Evolutionary conservation across 2,329 filamentous ascomycete genomes (phyloP).

Genomic region (Colletotrichum cordylinicola): DNA sequence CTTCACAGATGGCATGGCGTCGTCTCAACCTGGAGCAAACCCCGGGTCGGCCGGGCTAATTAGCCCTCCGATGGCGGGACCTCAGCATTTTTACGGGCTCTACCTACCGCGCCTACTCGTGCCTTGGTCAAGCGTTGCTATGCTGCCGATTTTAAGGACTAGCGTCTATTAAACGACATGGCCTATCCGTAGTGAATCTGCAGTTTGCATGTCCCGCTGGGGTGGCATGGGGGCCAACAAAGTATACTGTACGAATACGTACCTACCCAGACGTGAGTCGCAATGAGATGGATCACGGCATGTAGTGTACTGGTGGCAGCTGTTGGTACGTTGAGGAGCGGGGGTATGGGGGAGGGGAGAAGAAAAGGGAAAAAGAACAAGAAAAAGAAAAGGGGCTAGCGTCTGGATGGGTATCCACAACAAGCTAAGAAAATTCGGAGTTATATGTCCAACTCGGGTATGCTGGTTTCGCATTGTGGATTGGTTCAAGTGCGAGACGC

Average conservation of each 20-base stretch:
- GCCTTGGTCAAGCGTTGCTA: background rate
- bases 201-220: background rate
- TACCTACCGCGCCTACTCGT: background rate
- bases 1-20: slow-evolving; percentile 13
- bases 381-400: background rate
- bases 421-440: too few species aligned
- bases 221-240: background rate
- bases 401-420: background rate
- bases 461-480: background rate
- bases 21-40: slow-evolving; percentile 15
- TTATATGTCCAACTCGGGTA: background rate
- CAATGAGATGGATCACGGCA: background rate
- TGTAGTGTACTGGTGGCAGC: background rate
- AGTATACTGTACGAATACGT: background rate
- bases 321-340: background rate
- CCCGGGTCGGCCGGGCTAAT: slow-evolving; percentile 18
- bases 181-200: background rate
- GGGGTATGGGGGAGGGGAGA: too few species aligned
- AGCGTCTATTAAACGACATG: background rate
- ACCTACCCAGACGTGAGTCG: background rate
- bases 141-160: background rate
- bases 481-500: background rate
- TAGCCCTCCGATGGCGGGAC: slow-evolving; percentile 15
- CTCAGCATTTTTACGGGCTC: background rate
- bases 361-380: background rate